Evolutionary conservation across 306 rosid species (phyloP).

Genomic region (Elaeagnus macrophylla): DNA sequence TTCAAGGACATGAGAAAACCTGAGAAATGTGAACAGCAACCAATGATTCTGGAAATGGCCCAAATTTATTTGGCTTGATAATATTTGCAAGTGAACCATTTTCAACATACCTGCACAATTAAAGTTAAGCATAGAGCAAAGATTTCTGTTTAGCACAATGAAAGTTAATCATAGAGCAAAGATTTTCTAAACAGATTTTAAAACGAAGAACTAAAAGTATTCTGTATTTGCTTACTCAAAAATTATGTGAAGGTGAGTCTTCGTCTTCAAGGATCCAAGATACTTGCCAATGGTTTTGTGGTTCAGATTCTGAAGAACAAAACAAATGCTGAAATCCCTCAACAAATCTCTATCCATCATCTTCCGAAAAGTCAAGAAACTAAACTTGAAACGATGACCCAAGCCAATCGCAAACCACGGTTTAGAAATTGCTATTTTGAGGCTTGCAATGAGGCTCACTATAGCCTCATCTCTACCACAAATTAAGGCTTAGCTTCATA

Average conservation of each 20-base stretch:
- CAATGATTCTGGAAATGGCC: slow-evolving; percentile 96
- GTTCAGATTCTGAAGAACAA: slow-evolving; percentile 75
- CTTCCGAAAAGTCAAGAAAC: neutral
- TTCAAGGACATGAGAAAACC: slow-evolving; percentile 39
- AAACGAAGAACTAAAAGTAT: slow-evolving; percentile 5
- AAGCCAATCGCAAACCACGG: too few relatives aligned
- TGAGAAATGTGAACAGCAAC: slow-evolving; percentile 95
- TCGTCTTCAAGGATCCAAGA: slow-evolving; percentile 97
- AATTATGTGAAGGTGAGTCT: slow-evolving; percentile 87
- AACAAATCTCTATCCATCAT: slow-evolving; percentile 10
- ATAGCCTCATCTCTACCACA: too few relatives aligned
- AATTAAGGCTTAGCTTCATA: too few relatives aligned
- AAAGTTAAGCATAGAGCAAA: slow-evolving; percentile 15
- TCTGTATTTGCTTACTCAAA: slow-evolving; percentile 65
- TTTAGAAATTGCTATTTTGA: too few relatives aligned
- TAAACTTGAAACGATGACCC: neutral
- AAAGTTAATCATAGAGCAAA: slow-evolving; percentile 14
- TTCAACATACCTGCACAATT: slow-evolving; percentile 71
- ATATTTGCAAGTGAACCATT: slow-evolving; percentile 97
- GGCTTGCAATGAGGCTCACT: too few relatives aligned
- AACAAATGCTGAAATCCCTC: slow-evolving; percentile 15
- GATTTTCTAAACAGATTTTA: slow-evolving; percentile 9
- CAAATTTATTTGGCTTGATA: slow-evolving; percentile 98
- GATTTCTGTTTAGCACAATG: too few relatives aligned
- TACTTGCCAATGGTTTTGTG: slow-evolving; percentile 98